Conservation (phyloP, 208 protist genomes). For the Leishmania braziliensis region DNA sequence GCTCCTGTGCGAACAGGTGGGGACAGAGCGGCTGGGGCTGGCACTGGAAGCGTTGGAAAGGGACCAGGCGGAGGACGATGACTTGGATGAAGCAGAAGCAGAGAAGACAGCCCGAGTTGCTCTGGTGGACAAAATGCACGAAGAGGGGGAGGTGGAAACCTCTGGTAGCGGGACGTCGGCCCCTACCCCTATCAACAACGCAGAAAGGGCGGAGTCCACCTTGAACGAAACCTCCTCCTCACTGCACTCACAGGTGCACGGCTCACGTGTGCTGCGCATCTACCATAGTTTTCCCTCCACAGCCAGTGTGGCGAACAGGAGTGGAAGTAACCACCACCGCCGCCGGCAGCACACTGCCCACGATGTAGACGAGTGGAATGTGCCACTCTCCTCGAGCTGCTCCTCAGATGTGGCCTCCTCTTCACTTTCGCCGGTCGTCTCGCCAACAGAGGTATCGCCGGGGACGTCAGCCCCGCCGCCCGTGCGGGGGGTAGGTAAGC, state of each 20-base stretch:
- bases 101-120: background rate
- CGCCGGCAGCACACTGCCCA: slow-evolving; percentile 12
- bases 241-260: slow-evolving; percentile 10
- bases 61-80: slow-evolving; percentile 21
- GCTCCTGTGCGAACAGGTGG: slow-evolving; percentile 65
- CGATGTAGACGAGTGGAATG: slow-evolving; percentile 26
- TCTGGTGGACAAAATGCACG: background rate
- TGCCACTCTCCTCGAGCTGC: slow-evolving; percentile 20
- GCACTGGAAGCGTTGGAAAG: slow-evolving; percentile 39
- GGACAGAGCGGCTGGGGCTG: slow-evolving; percentile 42
- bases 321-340: background rate
- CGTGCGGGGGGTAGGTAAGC: background rate
- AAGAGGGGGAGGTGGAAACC: background rate
- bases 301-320: background rate
- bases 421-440: background rate
- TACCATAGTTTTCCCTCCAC: slow-evolving; percentile 29
- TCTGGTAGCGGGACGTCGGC: slow-evolving; percentile 1
- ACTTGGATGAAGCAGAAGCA: slow-evolving; percentile 14
- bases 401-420: slow-evolving; percentile 6
- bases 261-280: slow-evolving; percentile 30
- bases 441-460: background rate
- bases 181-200: slow-evolving; percentile 6
- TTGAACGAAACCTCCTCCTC: background rate
- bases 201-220: background rate
- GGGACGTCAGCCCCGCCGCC: background rate